Evolutionary conservation across 805 yeast species (phyloP).

Genomic region (Phaffomyces antillensis): DNA sequence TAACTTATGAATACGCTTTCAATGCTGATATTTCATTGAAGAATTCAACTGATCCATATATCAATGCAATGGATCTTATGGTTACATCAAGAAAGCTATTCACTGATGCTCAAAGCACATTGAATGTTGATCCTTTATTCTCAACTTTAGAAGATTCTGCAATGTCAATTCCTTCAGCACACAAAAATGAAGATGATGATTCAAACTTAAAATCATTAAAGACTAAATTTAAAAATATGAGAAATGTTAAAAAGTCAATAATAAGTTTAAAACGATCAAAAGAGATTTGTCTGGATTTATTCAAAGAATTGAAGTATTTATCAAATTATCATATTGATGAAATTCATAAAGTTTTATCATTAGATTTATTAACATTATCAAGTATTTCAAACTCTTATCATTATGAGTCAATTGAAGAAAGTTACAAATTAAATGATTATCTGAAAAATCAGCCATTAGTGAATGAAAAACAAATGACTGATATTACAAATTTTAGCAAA

Average conservation of each 20-base stretch:
- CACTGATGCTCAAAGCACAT: slow-evolving; percentile 23
- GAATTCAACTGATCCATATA: slow-evolving; percentile 14
- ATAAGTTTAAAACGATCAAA: slow-evolving; percentile 18
- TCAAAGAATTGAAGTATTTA: slow-evolving; percentile 16
- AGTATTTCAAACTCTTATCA: slow-evolving; percentile 17
- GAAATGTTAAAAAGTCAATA: slow-evolving; percentile 19
- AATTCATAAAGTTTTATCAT: slow-evolving; percentile 18
- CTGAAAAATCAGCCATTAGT: slow-evolving; percentile 21
- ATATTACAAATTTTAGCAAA: slow-evolving; percentile 6
- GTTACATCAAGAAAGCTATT: slow-evolving; percentile 26
- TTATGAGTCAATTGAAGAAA: slow-evolving; percentile 15
- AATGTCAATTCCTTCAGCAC: slow-evolving; percentile 35
- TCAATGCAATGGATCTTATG: slow-evolving; percentile 21
- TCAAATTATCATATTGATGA: slow-evolving; percentile 23
- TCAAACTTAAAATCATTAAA: slow-evolving; percentile 3
- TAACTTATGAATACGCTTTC: slow-evolving; percentile 18
- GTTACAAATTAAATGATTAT: slow-evolving; percentile 22
- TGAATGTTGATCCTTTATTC: slow-evolving; percentile 41
- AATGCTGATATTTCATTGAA: slow-evolving; percentile 14
- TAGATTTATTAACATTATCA: slow-evolving; percentile 21
- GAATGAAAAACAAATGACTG: slow-evolving; percentile 21
- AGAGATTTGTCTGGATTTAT: slow-evolving; percentile 11
- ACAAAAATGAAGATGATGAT: slow-evolving; percentile 4
- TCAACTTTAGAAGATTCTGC: slow-evolving; percentile 45
- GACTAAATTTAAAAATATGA: slow-evolving; percentile 14